Evolutionary conservation across 352 stramenopile species (phyloP).

Genomic region (Thalassiosira hispida): DNA sequence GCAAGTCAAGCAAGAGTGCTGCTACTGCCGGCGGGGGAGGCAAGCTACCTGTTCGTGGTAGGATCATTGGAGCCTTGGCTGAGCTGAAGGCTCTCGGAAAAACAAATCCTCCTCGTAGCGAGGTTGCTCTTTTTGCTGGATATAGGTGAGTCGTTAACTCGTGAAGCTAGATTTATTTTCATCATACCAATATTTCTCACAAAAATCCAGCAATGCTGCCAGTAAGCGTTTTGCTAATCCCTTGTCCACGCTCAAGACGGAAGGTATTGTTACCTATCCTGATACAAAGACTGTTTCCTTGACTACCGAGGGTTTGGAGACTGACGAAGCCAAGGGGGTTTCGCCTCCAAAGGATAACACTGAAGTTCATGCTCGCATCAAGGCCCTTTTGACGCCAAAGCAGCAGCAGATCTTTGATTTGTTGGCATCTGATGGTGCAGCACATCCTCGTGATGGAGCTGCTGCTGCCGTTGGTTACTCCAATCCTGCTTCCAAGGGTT

Average conservation of each 20-base stretch:
- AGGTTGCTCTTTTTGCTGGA: slow-evolving; percentile 16
- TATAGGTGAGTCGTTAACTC: not conserved
- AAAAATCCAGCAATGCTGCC: slow-evolving; percentile 27
- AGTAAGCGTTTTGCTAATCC: slow-evolving; percentile 32
- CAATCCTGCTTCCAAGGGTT: slow-evolving; percentile 21
- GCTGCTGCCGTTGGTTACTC: slow-evolving; percentile 18
- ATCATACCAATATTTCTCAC: no score
- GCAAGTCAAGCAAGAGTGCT: not conserved
- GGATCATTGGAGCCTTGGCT: slow-evolving; percentile 15
- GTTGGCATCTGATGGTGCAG: not conserved
- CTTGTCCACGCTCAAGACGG: slow-evolving; percentile 20
- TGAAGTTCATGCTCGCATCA: slow-evolving; percentile 23
- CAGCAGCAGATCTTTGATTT: slow-evolving; percentile 18
- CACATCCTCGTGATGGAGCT: slow-evolving; percentile 17
- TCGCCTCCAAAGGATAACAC: slow-evolving; percentile 5
- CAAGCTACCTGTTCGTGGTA: slow-evolving; percentile 7
- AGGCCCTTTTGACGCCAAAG: slow-evolving; percentile 3
- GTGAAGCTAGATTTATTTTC: no score
- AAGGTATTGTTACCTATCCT: slow-evolving; percentile 20
- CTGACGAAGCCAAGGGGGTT: slow-evolving; percentile 13
- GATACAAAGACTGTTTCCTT: slow-evolving; percentile 10
- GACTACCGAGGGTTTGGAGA: slow-evolving; percentile 1
- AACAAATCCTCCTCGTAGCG: slow-evolving; percentile 4
- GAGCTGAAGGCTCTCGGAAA: slow-evolving; percentile 15
- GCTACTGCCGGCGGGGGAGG: not conserved